These are phyloP conservation scores for Aspergillus incahuasiensis DNA, from an alignment of 495 filamentous ascomycete species.

Conservation along the genomic window DNA sequence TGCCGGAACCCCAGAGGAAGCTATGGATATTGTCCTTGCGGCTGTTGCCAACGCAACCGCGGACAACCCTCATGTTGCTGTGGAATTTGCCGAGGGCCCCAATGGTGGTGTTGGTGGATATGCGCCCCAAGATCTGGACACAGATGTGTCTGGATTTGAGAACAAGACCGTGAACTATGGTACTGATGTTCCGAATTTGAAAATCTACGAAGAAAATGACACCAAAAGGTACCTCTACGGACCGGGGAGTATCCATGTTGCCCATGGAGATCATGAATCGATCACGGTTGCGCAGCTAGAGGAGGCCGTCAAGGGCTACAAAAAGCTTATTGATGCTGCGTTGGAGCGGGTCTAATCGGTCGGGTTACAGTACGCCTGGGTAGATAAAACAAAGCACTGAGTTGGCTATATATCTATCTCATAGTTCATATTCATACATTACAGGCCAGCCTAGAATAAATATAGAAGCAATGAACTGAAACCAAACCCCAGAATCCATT, in stretches of 20 bases:
- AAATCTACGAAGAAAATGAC: constrained; percentile 24
- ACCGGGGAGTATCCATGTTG: constrained; percentile 82
- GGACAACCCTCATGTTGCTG: constrained; percentile 52
- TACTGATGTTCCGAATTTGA: constrained; percentile 80
- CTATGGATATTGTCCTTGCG: constrained; percentile 44
- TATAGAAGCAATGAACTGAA: background rate
- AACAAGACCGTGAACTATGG: constrained; percentile 82
- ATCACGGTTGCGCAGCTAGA: constrained; percentile 64
- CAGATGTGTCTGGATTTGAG: constrained; percentile 79
- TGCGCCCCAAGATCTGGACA: constrained; percentile 69
- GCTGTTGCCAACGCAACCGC: constrained; percentile 57
- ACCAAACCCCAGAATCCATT: background rate
- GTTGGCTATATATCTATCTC: background rate
- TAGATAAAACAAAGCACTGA: background rate
- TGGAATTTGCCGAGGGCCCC: constrained; percentile 44
- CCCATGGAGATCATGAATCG: constrained; percentile 81
- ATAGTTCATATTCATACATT: background rate
- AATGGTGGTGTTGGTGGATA: constrained; percentile 47
- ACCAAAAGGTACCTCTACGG: constrained; percentile 86
- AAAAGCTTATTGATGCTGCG: constrained; percentile 61
- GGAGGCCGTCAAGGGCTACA: constrained; percentile 66
- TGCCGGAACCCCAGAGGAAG: constrained; percentile 56
- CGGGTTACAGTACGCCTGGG: no score
- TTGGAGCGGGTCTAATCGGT: constrained; percentile 30
- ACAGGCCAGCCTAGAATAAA: background rate